phyloP scores from a whole-genome alignment of 2,329 filamentous ascomycete species.

The Coleophoma eucalyptorum region DNA sequence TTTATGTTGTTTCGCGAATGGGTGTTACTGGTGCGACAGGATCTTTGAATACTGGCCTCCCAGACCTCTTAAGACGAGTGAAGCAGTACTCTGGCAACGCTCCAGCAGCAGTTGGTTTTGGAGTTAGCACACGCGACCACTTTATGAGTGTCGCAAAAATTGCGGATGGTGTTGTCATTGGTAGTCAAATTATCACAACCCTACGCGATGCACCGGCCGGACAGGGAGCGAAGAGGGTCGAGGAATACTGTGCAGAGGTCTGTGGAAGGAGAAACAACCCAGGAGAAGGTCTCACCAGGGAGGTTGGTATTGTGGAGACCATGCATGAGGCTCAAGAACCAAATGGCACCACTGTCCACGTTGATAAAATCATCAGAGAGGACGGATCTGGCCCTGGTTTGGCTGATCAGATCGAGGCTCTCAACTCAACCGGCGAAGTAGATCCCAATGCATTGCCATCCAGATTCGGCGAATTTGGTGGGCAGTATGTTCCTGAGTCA shows the following conservation, averaged over 20 bases:
- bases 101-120: constrained; percentile 90
- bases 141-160: constrained; percentile 81
- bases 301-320: constrained; percentile 68
- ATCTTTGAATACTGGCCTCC: constrained; percentile 75
- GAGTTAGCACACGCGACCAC: constrained; percentile 92
- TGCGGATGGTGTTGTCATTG: constrained; percentile 93
- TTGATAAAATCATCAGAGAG: constrained; percentile 60
- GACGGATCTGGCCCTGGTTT: constrained; percentile 19
- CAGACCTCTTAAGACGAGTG: constrained; percentile 77
- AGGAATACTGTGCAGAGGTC: constrained; percentile 80
- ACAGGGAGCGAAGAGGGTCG: constrained; percentile 66
- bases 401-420: constrained; percentile 61
- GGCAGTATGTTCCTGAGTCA: constrained; percentile 95
- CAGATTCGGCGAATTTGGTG: constrained; percentile 92
- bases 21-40: constrained; percentile 92
- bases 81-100: constrained; percentile 90
- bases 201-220: constrained; percentile 66
- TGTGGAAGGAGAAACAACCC: constrained; percentile 49
- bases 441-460: constrained; percentile 63
- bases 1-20: constrained; percentile 97
- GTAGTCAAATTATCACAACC: constrained; percentile 87
- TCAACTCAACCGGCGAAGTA: constrained; percentile 49
- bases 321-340: constrained; percentile 57
- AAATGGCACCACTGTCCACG: constrained; percentile 56
- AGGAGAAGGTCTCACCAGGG: constrained; percentile 42